These are phyloP conservation scores for Cladophialophora yegresii DNA, from an alignment of 2,329 filamentous ascomycete genomes.

Conservation along the genomic window DNA sequence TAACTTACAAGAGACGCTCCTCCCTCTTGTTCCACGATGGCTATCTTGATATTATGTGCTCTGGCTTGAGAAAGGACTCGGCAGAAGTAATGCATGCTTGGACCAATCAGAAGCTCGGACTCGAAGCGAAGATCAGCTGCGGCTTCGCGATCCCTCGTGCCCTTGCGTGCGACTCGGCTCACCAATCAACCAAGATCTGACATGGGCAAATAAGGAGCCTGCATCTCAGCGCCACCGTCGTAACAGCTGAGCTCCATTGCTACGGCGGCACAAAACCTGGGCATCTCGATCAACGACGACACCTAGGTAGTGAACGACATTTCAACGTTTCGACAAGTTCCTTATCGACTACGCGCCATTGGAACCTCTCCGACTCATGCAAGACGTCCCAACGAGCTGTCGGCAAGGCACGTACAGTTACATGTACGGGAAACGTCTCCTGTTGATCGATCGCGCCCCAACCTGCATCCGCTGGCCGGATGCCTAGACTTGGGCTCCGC, in stretches of 20 bases:
- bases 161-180: not conserved
- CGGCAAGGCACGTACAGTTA: not conserved
- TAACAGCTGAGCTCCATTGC: slow-evolving; percentile 9
- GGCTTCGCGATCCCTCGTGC: not conserved
- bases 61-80: not conserved
- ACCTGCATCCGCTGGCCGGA: slow-evolving; percentile 5
- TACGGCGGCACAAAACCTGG: not conserved
- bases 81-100: not conserved
- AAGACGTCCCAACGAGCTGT: not conserved
- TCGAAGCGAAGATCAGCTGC: slow-evolving; percentile 3
- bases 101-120: not conserved
- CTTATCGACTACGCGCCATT: not conserved
- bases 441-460: not conserved
- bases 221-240: slow-evolving; percentile 9
- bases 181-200: slow-evolving; percentile 7
- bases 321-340: not conserved
- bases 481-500: slow-evolving; percentile 16
- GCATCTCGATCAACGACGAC: not conserved
- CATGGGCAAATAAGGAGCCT: not conserved
- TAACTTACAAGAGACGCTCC: no score
- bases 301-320: not conserved
- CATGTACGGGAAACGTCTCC: not conserved
- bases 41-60: not conserved
- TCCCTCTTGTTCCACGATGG: not conserved
- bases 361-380: not conserved